Conservation (phyloP, 1,284 basidiomycete species). For the Moesziomyces sp. region DNA sequence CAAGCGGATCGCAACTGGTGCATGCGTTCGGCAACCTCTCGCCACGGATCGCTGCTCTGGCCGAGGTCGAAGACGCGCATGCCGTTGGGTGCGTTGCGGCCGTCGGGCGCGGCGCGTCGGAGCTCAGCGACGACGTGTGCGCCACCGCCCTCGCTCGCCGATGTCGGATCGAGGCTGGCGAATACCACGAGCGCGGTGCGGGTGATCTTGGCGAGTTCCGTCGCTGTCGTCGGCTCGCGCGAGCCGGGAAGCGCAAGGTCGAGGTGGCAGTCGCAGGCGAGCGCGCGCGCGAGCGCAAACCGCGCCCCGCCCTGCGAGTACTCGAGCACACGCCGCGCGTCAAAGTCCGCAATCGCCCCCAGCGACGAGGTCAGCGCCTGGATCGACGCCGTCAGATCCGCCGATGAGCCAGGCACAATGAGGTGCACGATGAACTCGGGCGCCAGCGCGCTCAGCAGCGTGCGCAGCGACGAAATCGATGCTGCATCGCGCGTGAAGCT, state of each 20-base stretch:
- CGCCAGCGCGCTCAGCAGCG: constrained; percentile 16
- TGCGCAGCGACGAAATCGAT: constrained; percentile 14
- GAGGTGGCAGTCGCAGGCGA: constrained; percentile 46
- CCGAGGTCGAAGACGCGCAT: constrained; percentile 36
- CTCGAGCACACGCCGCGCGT: constrained; percentile 26
- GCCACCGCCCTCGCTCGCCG: not conserved
- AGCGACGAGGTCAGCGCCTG: not conserved
- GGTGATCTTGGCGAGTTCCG: constrained; percentile 27
- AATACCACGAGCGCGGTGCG: constrained; percentile 27
- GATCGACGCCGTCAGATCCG: constrained; percentile 22
- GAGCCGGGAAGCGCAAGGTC: constrained; percentile 12
- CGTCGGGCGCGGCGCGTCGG: not conserved
- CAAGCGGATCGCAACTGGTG: not conserved
- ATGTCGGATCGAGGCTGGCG: not conserved
- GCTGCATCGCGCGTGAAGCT: constrained; percentile 14
- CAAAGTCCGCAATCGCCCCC: constrained; percentile 17
- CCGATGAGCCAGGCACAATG: constrained; percentile 21
- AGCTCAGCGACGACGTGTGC: constrained; percentile 11
- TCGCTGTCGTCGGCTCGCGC: constrained; percentile 6
- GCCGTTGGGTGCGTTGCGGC: constrained; percentile 26
- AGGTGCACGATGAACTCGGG: constrained; percentile 37
- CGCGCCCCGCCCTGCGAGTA: constrained; percentile 28
- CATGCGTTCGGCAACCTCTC: constrained; percentile 3
- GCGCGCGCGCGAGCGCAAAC: constrained; percentile 33
- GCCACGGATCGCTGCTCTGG: constrained; percentile 6